Evolutionary conservation across 805 yeast genomes (phyloP).

Genomic region (Saccharomycopsis capsularis): DNA sequence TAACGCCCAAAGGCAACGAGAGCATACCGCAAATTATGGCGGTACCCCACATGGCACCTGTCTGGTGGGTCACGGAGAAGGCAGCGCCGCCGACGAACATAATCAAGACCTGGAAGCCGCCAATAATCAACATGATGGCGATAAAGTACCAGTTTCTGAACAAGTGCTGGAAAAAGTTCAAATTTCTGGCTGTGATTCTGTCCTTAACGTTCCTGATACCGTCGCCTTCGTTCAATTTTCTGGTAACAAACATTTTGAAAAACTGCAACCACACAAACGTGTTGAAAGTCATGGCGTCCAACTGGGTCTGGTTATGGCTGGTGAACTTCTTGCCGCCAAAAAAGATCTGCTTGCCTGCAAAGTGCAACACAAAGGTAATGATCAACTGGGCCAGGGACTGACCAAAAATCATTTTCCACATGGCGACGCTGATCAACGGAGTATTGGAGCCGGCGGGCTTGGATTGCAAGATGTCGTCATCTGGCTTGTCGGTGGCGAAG

Average conservation of each 20-base stretch:
- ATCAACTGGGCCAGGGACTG: conserved; percentile 74
- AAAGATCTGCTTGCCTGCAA: conserved; percentile 63
- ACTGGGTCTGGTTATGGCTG: conserved; percentile 46
- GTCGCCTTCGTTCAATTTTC: conserved; percentile 85
- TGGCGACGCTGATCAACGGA: conserved; percentile 78
- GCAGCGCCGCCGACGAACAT: conserved; percentile 98
- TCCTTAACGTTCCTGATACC: conserved; percentile 50
- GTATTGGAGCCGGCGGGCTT: conserved; percentile 78
- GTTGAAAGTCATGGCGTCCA: conserved; percentile 85
- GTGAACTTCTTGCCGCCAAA: conserved; percentile 28
- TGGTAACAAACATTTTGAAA: conserved; percentile 83
- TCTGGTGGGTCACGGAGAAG: conserved; percentile 71
- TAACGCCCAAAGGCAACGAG: conserved; percentile 71
- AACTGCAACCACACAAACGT: conserved; percentile 97
- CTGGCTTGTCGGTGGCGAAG: conserved; percentile 95
- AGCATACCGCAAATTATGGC: conserved; percentile 75
- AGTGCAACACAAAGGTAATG: conserved; percentile 76
- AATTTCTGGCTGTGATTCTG: conserved; percentile 54
- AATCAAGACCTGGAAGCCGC: conserved; percentile 76
- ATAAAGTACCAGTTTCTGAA: conserved; percentile 79
- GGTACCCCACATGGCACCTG: conserved; percentile 84
- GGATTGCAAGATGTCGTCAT: conserved; percentile 66
- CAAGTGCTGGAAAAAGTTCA: conserved; percentile 78
- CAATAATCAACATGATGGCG: conserved; percentile 64
- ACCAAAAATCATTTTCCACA: conserved; percentile 98